phyloP scores from a whole-genome alignment of 441 rosid genomes.

The Aquilaria agallochum region DNA sequence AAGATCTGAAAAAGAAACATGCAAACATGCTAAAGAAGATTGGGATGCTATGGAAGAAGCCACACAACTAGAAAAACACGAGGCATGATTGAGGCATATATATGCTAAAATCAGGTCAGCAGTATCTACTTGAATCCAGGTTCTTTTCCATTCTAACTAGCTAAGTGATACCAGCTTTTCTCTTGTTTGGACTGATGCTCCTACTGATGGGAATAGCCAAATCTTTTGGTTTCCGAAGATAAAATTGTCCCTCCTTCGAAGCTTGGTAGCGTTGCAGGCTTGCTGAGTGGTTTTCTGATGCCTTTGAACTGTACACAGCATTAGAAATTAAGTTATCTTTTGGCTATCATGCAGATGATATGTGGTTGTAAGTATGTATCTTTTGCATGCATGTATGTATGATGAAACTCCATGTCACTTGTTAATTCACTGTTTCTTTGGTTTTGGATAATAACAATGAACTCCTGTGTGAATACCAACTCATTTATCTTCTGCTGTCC shows the following conservation, averaged over 20 bases:
- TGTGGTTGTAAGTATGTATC: no score
- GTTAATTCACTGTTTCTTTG: neutral
- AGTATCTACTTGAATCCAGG: neutral
- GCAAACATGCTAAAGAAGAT: conserved; percentile 72
- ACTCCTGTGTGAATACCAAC: no score
- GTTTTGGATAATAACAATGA: neutral
- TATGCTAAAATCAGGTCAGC: neutral
- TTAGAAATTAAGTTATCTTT: no score
- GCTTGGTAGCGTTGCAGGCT: neutral
- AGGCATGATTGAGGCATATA: conserved; percentile 8
- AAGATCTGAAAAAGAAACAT: conserved; percentile 62
- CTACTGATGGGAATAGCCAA: neutral
- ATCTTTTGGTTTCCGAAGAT: neutral
- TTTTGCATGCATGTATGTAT: no score
- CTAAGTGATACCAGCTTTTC: neutral
- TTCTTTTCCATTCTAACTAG: neutral
- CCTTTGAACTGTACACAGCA: no score
- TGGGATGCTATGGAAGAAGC: conserved; percentile 78
- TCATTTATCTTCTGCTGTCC: no score
- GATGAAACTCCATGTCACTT: no score
- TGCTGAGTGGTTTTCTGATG: no score
- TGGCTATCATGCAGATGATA: no score
- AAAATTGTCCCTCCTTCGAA: neutral
- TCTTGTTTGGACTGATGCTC: conserved; percentile 8
- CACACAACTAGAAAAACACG: conserved; percentile 40